phyloP scores from a whole-genome alignment of 345 rosid genomes.

The Brassica juncea region DNA sequence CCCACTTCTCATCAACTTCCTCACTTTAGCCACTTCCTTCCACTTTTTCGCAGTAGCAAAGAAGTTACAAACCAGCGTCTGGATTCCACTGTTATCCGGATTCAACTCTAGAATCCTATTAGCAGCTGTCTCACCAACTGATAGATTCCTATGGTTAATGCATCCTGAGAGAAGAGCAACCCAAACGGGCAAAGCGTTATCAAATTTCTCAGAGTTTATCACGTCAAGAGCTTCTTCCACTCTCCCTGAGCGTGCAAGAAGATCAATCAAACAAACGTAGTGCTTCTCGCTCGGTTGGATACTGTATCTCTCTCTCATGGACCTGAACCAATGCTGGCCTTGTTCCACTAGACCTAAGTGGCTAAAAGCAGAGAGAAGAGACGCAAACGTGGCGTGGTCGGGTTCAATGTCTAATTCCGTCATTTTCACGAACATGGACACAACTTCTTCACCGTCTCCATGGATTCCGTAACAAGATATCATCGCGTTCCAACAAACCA shows the following conservation, averaged over 20 bases:
- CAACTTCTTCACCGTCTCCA: conserved; percentile 66
- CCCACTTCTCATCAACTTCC: conserved; percentile 60
- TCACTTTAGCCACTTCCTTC: conserved; percentile 59
- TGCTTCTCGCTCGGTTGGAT: conserved; percentile 67
- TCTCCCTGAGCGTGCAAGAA: conserved; percentile 67
- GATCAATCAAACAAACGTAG: conserved; percentile 71
- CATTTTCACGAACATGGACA: conserved; percentile 57
- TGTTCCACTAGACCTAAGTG: conserved; percentile 69
- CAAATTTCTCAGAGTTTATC: conserved; percentile 49
- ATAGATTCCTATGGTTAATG: conserved; percentile 49
- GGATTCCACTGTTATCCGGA: conserved; percentile 62
- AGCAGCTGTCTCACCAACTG: conserved; percentile 63
- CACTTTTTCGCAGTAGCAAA: conserved; percentile 58
- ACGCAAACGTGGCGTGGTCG: conserved; percentile 65
- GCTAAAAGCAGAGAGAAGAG: conserved; percentile 73
- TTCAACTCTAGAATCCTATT: conserved; percentile 55
- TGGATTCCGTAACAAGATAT: conserved; percentile 68
- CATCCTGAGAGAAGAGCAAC: conserved; percentile 86
- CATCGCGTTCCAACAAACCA: conserved; percentile 71
- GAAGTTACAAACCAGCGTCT: conserved; percentile 68
- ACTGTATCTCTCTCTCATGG: conserved; percentile 47
- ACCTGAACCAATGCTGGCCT: conserved; percentile 60
- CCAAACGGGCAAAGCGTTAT: conserved; percentile 60
- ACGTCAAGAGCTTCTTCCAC: conserved; percentile 63
- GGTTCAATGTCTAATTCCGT: conserved; percentile 49